These are phyloP conservation scores for Boletus sp. DNA, from an alignment of 768 basidiomycete species.

Conservation along the genomic window DNA sequence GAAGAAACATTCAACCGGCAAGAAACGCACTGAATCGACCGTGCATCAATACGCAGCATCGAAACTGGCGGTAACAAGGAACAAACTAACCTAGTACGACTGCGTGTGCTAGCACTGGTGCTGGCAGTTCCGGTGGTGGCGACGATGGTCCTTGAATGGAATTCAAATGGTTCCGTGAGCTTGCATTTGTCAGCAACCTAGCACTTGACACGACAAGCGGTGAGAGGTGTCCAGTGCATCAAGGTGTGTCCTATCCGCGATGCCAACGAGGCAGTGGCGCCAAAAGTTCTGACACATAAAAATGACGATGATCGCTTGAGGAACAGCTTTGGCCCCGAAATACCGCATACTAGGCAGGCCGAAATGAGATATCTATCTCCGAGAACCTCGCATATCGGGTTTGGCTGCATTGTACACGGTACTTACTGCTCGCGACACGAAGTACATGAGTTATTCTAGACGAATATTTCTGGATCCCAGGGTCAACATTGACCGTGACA, in stretches of 20 bases:
- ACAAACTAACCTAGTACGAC: constrained; percentile 8
- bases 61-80: constrained; percentile 9
- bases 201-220: not conserved
- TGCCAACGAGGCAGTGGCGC: constrained; percentile 19
- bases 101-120: constrained; percentile 1
- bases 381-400: not conserved
- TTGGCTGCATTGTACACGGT: not conserved
- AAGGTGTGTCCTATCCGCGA: not conserved
- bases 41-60: constrained; percentile 24
- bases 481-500: not conserved
- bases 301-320: no score
- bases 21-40: constrained; percentile 7
- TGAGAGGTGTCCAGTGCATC: constrained; percentile 4
- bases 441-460: not conserved
- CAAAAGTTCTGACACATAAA: constrained; percentile 1
- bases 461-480: not conserved
- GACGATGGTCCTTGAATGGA: not conserved
- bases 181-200: constrained; percentile 15
- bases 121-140: not conserved
- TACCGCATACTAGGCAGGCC: not conserved
- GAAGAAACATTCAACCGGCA: constrained; percentile 25
- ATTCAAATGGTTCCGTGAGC: not conserved
- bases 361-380: no score
- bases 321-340: constrained; percentile 12
- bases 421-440: not conserved